These are phyloP conservation scores for Neurospora tetraspora DNA, from an alignment of 495 filamentous ascomycete species.

Conservation along the genomic window DNA sequence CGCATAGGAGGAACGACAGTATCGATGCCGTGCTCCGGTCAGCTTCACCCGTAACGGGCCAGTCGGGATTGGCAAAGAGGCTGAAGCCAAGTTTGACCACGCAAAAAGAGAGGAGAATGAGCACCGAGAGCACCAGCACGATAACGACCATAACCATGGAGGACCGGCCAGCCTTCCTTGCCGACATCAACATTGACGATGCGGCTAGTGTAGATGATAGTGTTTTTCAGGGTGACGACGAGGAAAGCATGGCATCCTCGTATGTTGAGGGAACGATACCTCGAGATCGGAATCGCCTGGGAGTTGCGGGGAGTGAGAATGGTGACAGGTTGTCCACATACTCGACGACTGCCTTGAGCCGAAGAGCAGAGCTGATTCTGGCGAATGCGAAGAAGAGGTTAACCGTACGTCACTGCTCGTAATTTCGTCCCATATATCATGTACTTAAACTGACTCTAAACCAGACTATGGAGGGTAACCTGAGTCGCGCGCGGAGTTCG, in stretches of 20 bases:
- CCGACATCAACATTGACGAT: constrained; percentile 50
- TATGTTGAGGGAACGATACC: constrained; percentile 31
- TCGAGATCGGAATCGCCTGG: constrained; percentile 10
- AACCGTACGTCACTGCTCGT: constrained; percentile 62
- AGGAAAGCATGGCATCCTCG: constrained; percentile 46
- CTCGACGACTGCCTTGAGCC: constrained; percentile 66
- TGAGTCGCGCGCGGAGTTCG: constrained; percentile 68
- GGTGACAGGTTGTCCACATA: constrained; percentile 31
- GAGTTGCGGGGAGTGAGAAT: constrained; percentile 17
- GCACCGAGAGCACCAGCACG: constrained; percentile 42
- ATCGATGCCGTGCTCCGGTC: not conserved
- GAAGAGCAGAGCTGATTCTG: constrained; percentile 76
- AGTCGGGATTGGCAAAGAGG: constrained; percentile 26
- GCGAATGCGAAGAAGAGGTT: constrained; percentile 83
- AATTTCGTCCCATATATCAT: no score
- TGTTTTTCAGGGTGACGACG: constrained; percentile 48
- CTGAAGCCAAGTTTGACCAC: constrained; percentile 24
- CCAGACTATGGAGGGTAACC: constrained; percentile 86
- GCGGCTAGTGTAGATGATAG: constrained; percentile 46
- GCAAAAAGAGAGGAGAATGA: constrained; percentile 26
- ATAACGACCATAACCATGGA: constrained; percentile 38
- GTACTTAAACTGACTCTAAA: not conserved
- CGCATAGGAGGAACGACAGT: not conserved
- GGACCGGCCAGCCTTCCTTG: constrained; percentile 34
- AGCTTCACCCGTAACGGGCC: constrained; percentile 11